These are phyloP conservation scores for Candida broadrunensis DNA, from an alignment of 805 yeast species.

Conservation along the genomic window DNA sequence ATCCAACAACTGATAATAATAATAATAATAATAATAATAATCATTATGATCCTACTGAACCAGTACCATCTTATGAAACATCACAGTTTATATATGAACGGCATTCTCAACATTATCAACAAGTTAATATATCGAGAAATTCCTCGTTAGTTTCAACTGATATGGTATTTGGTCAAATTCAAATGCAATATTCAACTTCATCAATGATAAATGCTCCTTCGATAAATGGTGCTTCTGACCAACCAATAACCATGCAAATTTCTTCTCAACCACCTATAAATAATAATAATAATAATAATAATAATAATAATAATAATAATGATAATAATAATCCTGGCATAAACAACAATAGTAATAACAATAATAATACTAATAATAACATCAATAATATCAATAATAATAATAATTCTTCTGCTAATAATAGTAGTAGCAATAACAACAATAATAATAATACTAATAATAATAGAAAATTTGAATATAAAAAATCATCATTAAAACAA, in stretches of 20 bases:
- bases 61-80: slow-evolving; percentile 41
- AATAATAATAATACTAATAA: slow-evolving; percentile 3
- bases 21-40: not conserved
- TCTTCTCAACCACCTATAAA: not conserved
- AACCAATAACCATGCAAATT: not conserved
- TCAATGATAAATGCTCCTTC: not conserved
- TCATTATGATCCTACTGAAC: slow-evolving; percentile 27
- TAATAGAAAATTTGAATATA: slow-evolving; percentile 1
- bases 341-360: slow-evolving; percentile 3
- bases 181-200: not conserved
- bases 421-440: slow-evolving; percentile 1
- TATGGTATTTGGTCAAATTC: not conserved
- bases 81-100: slow-evolving; percentile 33
- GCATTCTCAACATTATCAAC: slow-evolving; percentile 18
- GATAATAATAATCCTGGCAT: not conserved
- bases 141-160: not conserved
- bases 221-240: not conserved
- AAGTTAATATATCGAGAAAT: not conserved
- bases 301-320: not conserved
- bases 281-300: slow-evolving; percentile 1
- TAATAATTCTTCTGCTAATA: slow-evolving; percentile 5
- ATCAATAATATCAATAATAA: no score
- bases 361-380: not conserved
- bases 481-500: slow-evolving; percentile 39
- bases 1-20: slow-evolving; percentile 8